Evolutionary conservation across 495 filamentous ascomycete species (phyloP), one percentile per base, ranked within the genome.

Genomic region (Tuber aestivum): DNA sequence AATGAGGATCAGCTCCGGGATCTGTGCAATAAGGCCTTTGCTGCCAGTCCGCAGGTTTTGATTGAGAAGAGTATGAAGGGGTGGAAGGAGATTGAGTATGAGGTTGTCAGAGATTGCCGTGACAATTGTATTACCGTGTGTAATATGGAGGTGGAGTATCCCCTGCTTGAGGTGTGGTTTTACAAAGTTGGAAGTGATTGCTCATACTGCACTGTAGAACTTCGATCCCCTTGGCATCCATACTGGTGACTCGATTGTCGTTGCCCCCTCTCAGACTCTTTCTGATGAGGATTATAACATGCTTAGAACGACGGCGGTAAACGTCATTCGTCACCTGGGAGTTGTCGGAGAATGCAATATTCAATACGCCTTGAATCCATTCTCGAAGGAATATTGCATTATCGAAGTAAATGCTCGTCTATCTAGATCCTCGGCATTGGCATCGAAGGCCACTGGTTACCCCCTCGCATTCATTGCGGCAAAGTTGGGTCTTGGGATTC

Each of bases 71-170:
- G 93, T 85, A 99, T 99, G 95, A 99, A 99, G 85, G 95, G 95
- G 70, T 99, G 95, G 95, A 99, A 99, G 85, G 95, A 99, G 84
- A 94, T 97, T 73, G 95, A 99, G 83, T 99, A 99, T 84, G 95
- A 99, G 79, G 95, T 99, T 70, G 95, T 99, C 48, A 92, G 95
- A 77, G 95, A 99, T 88, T 92, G 90, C 65, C 90, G 92, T 75
- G 94, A 99, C 86, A 99, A 99, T 88, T 99, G 95, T 85, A 98
- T 99, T 84, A 99, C 95, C 10, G 95, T 99, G 77, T 99, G 95
- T 86, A 99, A 99, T 87, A 99, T 99, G 95, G 95, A 99, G 77
- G 81, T 82, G 70, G 44, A 40, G 27, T 65, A 65, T 10, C 38
- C 35, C 12, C 32, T n/a, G n/a, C 3, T 18, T 10, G 40, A 70